phyloP scores from a whole-genome alignment of 2,329 filamentous ascomycete species.

The Hymenoscyphus salicellus region DNA sequence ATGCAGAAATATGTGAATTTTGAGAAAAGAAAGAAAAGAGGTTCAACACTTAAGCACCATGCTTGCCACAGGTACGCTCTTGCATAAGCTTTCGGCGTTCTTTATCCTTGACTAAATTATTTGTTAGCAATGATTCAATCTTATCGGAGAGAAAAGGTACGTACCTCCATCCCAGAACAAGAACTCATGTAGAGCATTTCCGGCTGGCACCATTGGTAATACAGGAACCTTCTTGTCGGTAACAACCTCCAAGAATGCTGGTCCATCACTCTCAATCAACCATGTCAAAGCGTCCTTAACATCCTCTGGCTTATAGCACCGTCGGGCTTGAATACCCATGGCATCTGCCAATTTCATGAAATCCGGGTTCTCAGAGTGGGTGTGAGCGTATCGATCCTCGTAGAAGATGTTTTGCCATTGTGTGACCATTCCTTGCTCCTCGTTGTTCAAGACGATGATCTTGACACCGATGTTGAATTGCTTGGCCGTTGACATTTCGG shows the following conservation, averaged over 20 bases:
- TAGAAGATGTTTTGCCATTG: conserved; percentile 99
- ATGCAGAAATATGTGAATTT: not conserved
- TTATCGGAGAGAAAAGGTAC: conserved; percentile 32
- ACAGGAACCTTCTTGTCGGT: conserved; percentile 92
- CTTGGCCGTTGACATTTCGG: conserved; percentile 85
- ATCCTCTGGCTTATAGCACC: conserved; percentile 71
- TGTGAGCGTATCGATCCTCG: conserved; percentile 87
- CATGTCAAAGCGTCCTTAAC: conserved; percentile 76
- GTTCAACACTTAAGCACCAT: conserved; percentile 18
- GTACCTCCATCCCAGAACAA: conserved; percentile 78
- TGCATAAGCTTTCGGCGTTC: conserved; percentile 65
- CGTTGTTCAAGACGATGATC: conserved; percentile 92
- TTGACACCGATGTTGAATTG: conserved; percentile 98
- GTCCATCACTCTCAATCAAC: conserved; percentile 87
- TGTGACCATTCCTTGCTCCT: conserved; percentile 97
- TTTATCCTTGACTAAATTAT: conserved; percentile 60
- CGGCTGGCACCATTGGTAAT: conserved; percentile 93
- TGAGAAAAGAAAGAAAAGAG: not conserved
- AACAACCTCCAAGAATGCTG: conserved; percentile 85
- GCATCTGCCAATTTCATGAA: conserved; percentile 91
- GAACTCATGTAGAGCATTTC: conserved; percentile 87
- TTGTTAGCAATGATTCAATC: conserved; percentile 38
- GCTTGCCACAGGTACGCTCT: conserved; percentile 49
- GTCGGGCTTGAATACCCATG: conserved; percentile 78
- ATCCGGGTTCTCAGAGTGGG: conserved; percentile 92